Base-by-base conservation (phyloP, 225 moss, liverwort and hornwort species). In the Asterella californica region DNA sequence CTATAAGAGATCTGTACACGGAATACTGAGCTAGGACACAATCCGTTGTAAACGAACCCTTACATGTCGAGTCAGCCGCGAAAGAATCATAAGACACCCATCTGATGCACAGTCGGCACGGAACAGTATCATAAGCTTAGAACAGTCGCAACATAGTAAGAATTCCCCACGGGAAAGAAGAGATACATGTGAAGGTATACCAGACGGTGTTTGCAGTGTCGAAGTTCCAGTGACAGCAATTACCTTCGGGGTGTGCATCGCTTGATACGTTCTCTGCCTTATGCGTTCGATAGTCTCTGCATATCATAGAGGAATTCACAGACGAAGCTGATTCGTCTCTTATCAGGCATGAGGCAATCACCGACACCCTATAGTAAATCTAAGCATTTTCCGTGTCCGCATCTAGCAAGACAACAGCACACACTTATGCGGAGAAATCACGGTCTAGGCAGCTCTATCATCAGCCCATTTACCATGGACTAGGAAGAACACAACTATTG, bases 211-310 rank as follows among this genome's bases (percentile, higher is more conserved):
- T n/a, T n/a, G n/a, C n/a, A n/a, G n/a, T n/a, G n/a, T n/a, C n/a
- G n/a, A n/a, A 49, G 30, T 7, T 53, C 18, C 29, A 27, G 10
- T 7, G 8, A 53, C 17, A 8, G 30, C 36, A 14, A 38, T 90
- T 87, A 96, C 96, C 90, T 88, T 60, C 53, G 96, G 96, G 59
- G 81, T 73, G 5, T 77, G 86, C 94, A 96, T 96, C 6, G 96
- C 96, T 68, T 67, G 60, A 77, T 67, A 90, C 4, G 96, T 96
- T 78, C 86, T 90, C 81, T 92, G 89, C 83, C 74, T 91, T 63
- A 96, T 96, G 72, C 85, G 92, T 79, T 86, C 86, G 27, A 96
- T 94, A 25, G 94, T 94, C 82, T 96, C 94, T 96, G 91, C 89
- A 77, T 42, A 78, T 21, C 6, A 19, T 74, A 54, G 27, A 74